Evolutionary conservation across 495 filamentous ascomycete species (phyloP).

Genomic region (Diplogelasinospora grovesii): DNA sequence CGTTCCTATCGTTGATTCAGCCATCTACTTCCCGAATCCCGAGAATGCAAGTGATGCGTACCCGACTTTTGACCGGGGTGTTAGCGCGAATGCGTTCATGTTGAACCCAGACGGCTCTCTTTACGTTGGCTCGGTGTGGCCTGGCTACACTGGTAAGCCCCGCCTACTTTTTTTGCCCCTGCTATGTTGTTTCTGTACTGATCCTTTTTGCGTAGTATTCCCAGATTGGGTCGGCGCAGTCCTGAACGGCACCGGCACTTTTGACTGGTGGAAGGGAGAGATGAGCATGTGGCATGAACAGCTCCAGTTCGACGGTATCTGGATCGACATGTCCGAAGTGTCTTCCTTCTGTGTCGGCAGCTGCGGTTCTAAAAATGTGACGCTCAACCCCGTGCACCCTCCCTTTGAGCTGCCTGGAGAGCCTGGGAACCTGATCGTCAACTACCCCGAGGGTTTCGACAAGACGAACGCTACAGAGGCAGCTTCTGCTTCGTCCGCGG

Average conservation of each 20-base stretch:
- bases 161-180: not conserved
- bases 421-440: conserved; percentile 50
- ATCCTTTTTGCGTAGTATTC: conserved; percentile 34
- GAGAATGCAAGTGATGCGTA: conserved; percentile 66
- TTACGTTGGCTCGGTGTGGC: conserved; percentile 80
- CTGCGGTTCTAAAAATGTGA: conserved; percentile 63
- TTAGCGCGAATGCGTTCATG: conserved; percentile 61
- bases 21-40: conserved; percentile 72
- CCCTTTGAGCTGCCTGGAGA: conserved; percentile 62
- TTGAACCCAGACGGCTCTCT: conserved; percentile 60
- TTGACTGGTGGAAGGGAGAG: conserved; percentile 67
- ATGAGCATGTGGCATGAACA: conserved; percentile 54
- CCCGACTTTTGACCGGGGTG: conserved; percentile 59
- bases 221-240: conserved; percentile 51
- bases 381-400: conserved; percentile 64
- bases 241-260: conserved; percentile 50
- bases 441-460: conserved; percentile 69
- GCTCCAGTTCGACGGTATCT: conserved; percentile 72
- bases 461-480: conserved; percentile 65
- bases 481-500: conserved; percentile 44
- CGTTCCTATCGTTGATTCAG: conserved; percentile 79
- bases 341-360: conserved; percentile 78
- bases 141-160: conserved; percentile 63
- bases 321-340: conserved; percentile 83
- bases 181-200: conserved; percentile 32